Base-by-base conservation (phyloP, 1,139 yeast species). In the Hansenula lynferdii region DNA sequence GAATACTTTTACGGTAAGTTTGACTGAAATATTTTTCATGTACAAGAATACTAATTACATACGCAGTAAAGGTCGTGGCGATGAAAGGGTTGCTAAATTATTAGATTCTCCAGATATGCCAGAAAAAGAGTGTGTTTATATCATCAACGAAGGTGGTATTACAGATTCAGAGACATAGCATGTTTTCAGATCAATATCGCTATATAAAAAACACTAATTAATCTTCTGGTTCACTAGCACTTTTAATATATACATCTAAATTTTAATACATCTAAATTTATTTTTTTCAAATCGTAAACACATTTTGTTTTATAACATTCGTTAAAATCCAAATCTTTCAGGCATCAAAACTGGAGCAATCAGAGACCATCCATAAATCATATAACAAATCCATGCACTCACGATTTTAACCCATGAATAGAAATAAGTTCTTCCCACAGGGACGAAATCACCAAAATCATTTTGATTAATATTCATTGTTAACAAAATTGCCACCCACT, bases 341-440 rank as follows among this genome's bases (percentile, higher is more conserved):
- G 97, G 97, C 70, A 89, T 75, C 16, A 87, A 49, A 6, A 85
- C 84, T 0, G 98, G 98, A 0, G 97, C 98, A 10, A 86, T 60
- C 44, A 92, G 65, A 14, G 95, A 85, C 98, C 98, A 92, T 1
- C 83, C 80, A 55, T 90, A 94, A 37, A 94, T 70, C 8, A 70
- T 64, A 57, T 80, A 92, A 58, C 98, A 94, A 24, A 85, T 77
- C 96, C 97, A 89, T 2, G 97, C 85, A 56, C 95, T 81, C 20
- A 85, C 70, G 43, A 92, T 86, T 64, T 92, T 92, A 39, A 90
- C 89, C 96, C 97, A 89, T 12, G 96, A 80, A 44, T 94, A 84
- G 58, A 92, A 92, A 61, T 90, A 90, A 0, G 98, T 92, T 58
- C 98, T 72, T 1, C 99, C 99, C 6, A 94, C 98, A 0, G 98